A percentile compares a stretch with the other conserved stretches of the same genome.
Evolutionary conservation across 257 asterid genomes (phyloP).

Genomic region (Lycium barbarum): DNA sequence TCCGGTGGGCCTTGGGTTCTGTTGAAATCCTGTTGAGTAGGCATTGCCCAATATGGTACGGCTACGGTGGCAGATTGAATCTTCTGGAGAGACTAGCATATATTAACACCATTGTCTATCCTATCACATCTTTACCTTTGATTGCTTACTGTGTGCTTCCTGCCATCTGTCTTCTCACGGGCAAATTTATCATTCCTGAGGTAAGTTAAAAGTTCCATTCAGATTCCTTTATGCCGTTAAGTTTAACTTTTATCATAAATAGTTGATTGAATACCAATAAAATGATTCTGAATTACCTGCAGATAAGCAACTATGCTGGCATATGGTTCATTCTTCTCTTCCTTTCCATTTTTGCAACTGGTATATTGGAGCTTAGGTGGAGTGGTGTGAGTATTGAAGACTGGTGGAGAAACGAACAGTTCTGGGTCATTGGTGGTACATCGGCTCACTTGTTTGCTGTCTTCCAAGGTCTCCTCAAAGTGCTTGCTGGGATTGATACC

Average conservation of each 20-base stretch:
- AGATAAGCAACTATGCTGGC: conserved; percentile 91
- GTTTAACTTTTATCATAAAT: background rate
- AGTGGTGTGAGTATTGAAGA: conserved; percentile 83
- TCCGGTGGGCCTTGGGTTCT: conserved; percentile 96
- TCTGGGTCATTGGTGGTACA: conserved; percentile 98
- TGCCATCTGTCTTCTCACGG: conserved; percentile 84
- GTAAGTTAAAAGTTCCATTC: conserved; percentile 40
- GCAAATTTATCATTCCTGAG: conserved; percentile 86
- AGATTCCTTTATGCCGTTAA: background rate
- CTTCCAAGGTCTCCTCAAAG: conserved; percentile 91
- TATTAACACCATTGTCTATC: conserved; percentile 86
- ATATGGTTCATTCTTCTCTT: conserved; percentile 90
- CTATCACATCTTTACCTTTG: conserved; percentile 83
- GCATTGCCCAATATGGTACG: conserved; percentile 97
- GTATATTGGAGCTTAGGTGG: conserved; percentile 90
- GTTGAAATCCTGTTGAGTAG: conserved; percentile 84
- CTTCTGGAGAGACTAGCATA: conserved; percentile 79
- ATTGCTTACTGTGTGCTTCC: conserved; percentile 89
- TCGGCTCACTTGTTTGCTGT: conserved; percentile 93
- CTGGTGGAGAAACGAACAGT: conserved; percentile 98
- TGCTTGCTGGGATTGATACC: conserved; percentile 89
- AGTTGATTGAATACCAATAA: background rate
- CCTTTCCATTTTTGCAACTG: conserved; percentile 76
- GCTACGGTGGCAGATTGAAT: conserved; percentile 73
- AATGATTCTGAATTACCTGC: conserved; percentile 38